phyloP scores from a whole-genome alignment of 2,329 filamentous ascomycete genomes.

The Fusarium haematococcum region DNA sequence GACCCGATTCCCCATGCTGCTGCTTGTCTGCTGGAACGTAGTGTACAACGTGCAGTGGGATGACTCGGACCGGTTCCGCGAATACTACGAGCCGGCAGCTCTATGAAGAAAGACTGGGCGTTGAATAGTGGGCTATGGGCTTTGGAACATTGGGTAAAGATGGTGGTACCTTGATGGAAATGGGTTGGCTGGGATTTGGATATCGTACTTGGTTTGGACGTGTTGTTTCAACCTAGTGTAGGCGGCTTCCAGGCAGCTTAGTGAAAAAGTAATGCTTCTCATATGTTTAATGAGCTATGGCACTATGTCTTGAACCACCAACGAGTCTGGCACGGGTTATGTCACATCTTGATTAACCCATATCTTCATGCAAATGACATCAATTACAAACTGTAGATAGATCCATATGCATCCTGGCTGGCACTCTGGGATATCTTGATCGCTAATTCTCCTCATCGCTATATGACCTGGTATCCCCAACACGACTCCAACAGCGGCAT shows the following conservation, averaged over 20 bases:
- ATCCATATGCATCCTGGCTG: not conserved
- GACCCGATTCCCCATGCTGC: slow-evolving; percentile 78
- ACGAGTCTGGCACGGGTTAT: not conserved
- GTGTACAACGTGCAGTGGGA: slow-evolving; percentile 75
- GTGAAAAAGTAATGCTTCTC: not conserved
- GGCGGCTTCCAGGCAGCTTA: not conserved
- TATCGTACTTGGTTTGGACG: not conserved
- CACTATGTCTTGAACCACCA: not conserved
- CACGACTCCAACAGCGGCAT: not conserved
- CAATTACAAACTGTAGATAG: not conserved
- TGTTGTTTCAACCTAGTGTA: not conserved
- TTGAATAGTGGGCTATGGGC: not conserved
- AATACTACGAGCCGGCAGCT: slow-evolving; percentile 72
- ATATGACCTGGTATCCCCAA: not conserved
- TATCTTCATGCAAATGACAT: not conserved
- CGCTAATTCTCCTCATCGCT: not conserved
- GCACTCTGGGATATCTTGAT: not conserved
- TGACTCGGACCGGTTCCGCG: slow-evolving; percentile 73
- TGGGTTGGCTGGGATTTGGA: not conserved
- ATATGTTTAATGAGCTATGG: not conserved
- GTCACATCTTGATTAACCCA: no score
- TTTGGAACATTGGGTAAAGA: not conserved
- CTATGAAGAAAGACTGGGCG: slow-evolving; percentile 34
- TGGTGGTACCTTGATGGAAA: not conserved
- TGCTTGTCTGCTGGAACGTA: slow-evolving; percentile 83